A percentile compares a stretch with the other conserved stretches of the same genome.
phyloP scores from a whole-genome alignment of 78 protist species.

The Bigelowiella natans region DNA sequence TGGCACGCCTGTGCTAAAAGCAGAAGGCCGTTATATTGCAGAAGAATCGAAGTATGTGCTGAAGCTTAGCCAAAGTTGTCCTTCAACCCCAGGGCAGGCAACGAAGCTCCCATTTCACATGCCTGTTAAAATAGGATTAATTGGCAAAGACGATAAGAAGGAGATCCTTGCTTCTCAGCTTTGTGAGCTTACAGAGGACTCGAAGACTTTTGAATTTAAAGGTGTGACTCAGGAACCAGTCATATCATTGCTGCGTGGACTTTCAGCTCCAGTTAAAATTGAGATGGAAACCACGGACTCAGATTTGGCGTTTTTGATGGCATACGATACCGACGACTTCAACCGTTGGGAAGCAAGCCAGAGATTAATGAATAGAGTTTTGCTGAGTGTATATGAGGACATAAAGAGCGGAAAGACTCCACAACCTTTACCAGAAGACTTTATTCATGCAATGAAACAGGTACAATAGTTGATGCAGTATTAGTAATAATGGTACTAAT shows the following conservation, averaged over 20 bases:
- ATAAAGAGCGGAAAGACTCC: neutral
- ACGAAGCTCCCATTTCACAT: constrained; percentile 5
- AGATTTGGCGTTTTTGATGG: neutral
- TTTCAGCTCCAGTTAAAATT: constrained; percentile 25
- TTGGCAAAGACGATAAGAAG: neutral
- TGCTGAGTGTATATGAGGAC: neutral
- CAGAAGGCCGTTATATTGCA: neutral
- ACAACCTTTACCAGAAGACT: neutral
- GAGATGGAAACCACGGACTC: neutral
- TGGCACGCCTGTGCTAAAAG: constrained; percentile 15
- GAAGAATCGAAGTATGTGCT: neutral
- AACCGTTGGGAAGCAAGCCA: constrained; percentile 25
- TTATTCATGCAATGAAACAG: no score
- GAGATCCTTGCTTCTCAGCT: neutral
- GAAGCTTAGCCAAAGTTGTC: constrained; percentile 4
- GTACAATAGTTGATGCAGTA: no score
- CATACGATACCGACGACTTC: constrained; percentile 16
- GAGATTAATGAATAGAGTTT: neutral
- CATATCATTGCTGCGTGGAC: neutral
- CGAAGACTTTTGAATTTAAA: neutral
- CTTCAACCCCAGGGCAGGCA: neutral
- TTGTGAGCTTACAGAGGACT: neutral
- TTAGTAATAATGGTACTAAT: no score
- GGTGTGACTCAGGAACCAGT: neutral
- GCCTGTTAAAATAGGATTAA: neutral